Evolutionary conservation across 306 rosid genomes (phyloP).

Genomic region (Lithocarpus polystachyus): DNA sequence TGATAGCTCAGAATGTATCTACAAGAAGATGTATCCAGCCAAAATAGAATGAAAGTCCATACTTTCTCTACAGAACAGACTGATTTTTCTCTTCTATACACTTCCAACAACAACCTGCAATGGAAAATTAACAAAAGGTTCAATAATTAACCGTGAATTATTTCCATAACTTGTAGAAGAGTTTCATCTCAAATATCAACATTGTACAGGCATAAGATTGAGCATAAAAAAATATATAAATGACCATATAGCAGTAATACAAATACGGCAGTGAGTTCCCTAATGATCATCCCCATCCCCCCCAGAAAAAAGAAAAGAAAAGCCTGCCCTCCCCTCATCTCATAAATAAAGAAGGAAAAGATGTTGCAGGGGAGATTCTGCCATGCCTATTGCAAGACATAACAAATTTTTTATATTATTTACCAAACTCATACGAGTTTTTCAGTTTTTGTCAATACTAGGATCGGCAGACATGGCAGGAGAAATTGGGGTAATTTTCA

Average conservation of each 20-base stretch:
- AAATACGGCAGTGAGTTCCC: background rate
- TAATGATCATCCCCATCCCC: too few relatives aligned
- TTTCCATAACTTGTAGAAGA: background rate
- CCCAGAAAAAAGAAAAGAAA: background rate
- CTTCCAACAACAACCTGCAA: conserved; percentile 30
- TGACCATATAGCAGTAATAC: background rate
- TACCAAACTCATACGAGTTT: conserved; percentile 26
- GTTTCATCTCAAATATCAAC: background rate
- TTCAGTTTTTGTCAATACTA: conserved; percentile 58
- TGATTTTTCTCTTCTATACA: background rate
- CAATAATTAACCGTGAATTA: background rate
- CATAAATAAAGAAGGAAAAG: background rate
- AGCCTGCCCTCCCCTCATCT: background rate
- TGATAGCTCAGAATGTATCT: background rate
- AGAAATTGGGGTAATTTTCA: conserved; percentile 74
- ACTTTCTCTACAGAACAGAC: conserved; percentile 1
- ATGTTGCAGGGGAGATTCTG: background rate
- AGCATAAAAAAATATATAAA: background rate
- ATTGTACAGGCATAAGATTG: background rate
- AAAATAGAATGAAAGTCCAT: conserved; percentile 18
- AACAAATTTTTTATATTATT: conserved; percentile 2
- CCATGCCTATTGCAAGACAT: background rate
- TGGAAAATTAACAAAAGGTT: background rate
- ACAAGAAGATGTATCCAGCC: conserved; percentile 11
- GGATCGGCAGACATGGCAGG: conserved; percentile 71